Percentiles rank a stretch among this genome's conserved stretches.
Conservation (phyloP, 495 filamentous ascomycete species). For the Pseudotulostoma volvatum region DNA sequence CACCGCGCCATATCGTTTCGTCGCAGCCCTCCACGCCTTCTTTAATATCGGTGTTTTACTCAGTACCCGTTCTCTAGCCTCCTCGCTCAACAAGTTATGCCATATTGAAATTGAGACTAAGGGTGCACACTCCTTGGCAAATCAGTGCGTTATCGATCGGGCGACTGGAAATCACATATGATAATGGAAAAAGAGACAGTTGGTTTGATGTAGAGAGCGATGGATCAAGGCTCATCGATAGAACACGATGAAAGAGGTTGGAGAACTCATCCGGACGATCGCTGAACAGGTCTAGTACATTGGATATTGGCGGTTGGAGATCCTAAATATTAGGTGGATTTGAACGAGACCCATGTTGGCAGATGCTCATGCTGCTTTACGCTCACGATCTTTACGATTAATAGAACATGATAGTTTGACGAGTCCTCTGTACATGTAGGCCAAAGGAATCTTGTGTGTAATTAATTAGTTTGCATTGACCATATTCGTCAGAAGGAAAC, state of each 20-base stretch:
- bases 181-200: constrained; percentile 72
- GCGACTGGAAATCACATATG: constrained; percentile 81
- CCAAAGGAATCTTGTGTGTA: constrained; percentile 80
- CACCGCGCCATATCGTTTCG: constrained; percentile 72
- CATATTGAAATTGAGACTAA: constrained; percentile 89
- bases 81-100: constrained; percentile 71
- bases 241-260: constrained; percentile 70
- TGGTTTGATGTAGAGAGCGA: constrained; percentile 57
- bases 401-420: constrained; percentile 76
- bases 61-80: constrained; percentile 48
- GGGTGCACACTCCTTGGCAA: constrained; percentile 87
- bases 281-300: constrained; percentile 53
- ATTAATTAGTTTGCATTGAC: constrained; percentile 3
- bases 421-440: constrained; percentile 78
- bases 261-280: constrained; percentile 73
- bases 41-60: constrained; percentile 51
- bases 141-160: constrained; percentile 80
- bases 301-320: too few relatives aligned
- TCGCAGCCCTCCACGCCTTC: constrained; percentile 82
- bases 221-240: constrained; percentile 74
- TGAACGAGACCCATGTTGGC: constrained; percentile 60
- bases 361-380: constrained; percentile 77
- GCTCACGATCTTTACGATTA: constrained; percentile 72
- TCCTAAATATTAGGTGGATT: background rate
- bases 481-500: background rate